Evolutionary conservation across 768 basidiomycete genomes (phyloP).

Genomic region (Rubroboletus satanas): DNA sequence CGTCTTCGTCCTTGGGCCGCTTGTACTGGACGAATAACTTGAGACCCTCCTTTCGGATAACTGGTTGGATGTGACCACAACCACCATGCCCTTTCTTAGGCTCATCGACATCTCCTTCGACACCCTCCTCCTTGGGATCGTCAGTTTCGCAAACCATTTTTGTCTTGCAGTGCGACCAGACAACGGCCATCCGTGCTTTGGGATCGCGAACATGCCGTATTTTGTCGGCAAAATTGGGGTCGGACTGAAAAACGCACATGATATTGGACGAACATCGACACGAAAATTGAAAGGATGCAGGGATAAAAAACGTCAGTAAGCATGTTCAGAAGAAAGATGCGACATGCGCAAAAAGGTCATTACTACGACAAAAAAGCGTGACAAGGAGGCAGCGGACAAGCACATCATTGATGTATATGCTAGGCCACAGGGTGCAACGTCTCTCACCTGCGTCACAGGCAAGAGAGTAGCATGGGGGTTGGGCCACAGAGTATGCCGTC

Average conservation of each 20-base stretch:
- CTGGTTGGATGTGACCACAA: conserved; percentile 89
- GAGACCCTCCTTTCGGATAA: conserved; percentile 88
- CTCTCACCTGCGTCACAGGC: conserved; percentile 63
- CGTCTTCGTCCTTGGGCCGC: conserved; percentile 90
- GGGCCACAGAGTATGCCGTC: conserved; percentile 20
- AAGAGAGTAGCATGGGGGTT: conserved; percentile 40
- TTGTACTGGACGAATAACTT: conserved; percentile 96
- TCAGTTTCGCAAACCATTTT: conserved; percentile 89
- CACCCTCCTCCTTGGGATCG: conserved; percentile 82
- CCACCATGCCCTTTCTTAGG: conserved; percentile 93
- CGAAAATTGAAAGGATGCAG: conserved; percentile 41
- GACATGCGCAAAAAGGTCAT: conserved; percentile 25
- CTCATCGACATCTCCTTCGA: conserved; percentile 58
- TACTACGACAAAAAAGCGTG: conserved; percentile 38
- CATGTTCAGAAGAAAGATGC: conserved; percentile 32
- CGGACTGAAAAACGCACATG: conserved; percentile 53
- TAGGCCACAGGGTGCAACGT: conserved; percentile 47
- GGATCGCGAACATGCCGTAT: conserved; percentile 84
- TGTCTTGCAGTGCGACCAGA: conserved; percentile 83
- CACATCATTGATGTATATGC: conserved; percentile 55
- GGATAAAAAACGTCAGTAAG: conserved; percentile 60
- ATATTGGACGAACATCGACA: conserved; percentile 22
- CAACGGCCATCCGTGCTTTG: conserved; percentile 81
- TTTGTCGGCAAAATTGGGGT: conserved; percentile 80
- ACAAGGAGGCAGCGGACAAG: conserved; percentile 58